These are phyloP conservation scores for Avena insularis DNA, from an alignment of 176 grass and related monocot genomes.

Conservation along the genomic window DNA sequence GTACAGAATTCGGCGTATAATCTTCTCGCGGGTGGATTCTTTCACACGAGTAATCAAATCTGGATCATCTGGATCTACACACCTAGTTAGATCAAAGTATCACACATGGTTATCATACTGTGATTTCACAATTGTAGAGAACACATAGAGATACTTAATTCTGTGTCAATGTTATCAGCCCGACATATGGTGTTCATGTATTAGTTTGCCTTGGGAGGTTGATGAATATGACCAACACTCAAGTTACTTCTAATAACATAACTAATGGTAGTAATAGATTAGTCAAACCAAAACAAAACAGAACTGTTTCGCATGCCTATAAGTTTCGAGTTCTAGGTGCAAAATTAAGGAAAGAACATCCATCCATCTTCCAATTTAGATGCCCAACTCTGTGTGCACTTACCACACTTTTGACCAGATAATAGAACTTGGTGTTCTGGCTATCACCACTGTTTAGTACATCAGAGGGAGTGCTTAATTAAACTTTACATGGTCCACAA, in stretches of 20 bases:
- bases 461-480: not conserved
- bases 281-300: not conserved
- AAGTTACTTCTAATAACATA: not conserved
- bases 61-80: not conserved
- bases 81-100: not conserved
- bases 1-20: not conserved
- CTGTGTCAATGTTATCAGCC: not conserved
- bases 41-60: not conserved
- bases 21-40: not conserved
- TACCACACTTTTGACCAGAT: not conserved
- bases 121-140: not conserved
- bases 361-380: not conserved
- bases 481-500: not conserved
- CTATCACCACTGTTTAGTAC: not conserved
- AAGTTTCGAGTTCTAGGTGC: not conserved
- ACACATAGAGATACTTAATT: not conserved
- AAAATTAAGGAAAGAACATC: not conserved
- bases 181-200: not conserved
- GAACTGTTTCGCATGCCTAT: not conserved
- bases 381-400: not conserved
- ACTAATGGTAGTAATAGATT: not conserved
- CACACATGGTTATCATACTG: not conserved
- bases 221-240: not conserved
- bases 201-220: not conserved
- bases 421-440: not conserved